A percentile compares a stretch with the other conserved stretches of the same genome.
These are phyloP conservation scores for Glaciozyma martinii DNA, from an alignment of 768 basidiomycete genomes.

Conservation along the genomic window DNA sequence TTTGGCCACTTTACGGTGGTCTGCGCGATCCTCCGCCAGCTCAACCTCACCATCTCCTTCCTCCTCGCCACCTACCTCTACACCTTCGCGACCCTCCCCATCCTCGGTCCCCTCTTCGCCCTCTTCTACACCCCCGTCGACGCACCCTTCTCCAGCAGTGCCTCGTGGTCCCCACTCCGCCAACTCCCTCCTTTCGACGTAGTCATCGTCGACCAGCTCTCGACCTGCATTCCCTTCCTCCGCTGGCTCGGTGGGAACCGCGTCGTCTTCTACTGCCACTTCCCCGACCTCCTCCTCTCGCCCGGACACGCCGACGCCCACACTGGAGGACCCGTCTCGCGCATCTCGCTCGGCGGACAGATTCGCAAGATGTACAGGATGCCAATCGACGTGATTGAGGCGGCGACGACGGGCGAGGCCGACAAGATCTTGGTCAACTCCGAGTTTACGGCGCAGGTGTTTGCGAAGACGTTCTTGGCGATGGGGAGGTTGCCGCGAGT, in stretches of 20 bases:
- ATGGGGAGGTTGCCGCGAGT: conserved; percentile 57
- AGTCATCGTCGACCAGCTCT: conserved; percentile 90
- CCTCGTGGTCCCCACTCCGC: conserved; percentile 20
- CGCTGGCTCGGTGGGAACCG: conserved; percentile 58
- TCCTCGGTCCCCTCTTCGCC: conserved; percentile 8
- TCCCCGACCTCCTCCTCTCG: conserved; percentile 80
- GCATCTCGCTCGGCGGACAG: conserved; percentile 20
- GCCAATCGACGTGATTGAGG: conserved; percentile 86
- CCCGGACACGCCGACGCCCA: conserved; percentile 45
- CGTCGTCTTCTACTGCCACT: conserved; percentile 95
- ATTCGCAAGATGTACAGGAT: conserved; percentile 70
- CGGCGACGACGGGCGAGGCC: conserved; percentile 76
- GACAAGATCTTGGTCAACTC: conserved; percentile 90
- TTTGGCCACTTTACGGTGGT: conserved; percentile 77
- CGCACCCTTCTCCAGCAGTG: conserved; percentile 15
- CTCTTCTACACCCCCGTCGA: conserved; percentile 11
- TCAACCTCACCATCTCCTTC: conserved; percentile 68
- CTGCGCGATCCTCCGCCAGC: conserved; percentile 76
- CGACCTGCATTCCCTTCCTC: conserved; percentile 79
- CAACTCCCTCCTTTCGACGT: conserved; percentile 51
- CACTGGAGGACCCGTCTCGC: conserved; percentile 42
- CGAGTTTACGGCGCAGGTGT: conserved; percentile 73
- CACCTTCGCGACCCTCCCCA: conserved; percentile 32
- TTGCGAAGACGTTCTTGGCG: conserved; percentile 62
- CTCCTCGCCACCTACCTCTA: conserved; percentile 40